Conservation (phyloP, 768 basidiomycete genomes). For the Serpula lacrymans region DNA sequence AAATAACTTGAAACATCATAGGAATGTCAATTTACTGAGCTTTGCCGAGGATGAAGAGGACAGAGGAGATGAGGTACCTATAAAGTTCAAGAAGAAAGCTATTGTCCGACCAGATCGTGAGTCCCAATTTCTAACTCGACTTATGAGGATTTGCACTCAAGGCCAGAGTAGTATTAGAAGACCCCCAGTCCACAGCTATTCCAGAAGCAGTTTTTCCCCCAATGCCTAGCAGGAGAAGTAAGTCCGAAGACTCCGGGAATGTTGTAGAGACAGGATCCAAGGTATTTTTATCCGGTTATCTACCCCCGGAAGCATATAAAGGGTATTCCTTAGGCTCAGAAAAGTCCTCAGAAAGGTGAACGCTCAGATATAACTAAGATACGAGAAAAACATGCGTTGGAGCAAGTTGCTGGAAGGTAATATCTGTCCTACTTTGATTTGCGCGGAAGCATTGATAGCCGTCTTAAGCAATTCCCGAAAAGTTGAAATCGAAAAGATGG, state of each 20-base stretch:
- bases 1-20: conserved; percentile 25
- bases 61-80: conserved; percentile 51
- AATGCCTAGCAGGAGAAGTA: conserved; percentile 2
- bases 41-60: conserved; percentile 75
- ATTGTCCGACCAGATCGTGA: conserved; percentile 82
- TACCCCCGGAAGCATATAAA: not conserved
- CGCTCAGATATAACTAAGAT: conserved; percentile 62
- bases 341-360: conserved; percentile 36
- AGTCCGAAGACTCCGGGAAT: conserved; percentile 2
- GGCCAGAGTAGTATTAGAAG: conserved; percentile 20
- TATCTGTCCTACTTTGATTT: conserved; percentile 12
- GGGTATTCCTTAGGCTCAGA: conserved; percentile 12
- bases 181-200: conserved; percentile 7
- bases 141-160: no score
- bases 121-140: conserved; percentile 27
- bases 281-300: conserved; percentile 7
- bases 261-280: conserved; percentile 10
- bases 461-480: conserved; percentile 63
- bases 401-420: conserved; percentile 63
- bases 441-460: not conserved
- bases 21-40: conserved; percentile 86
- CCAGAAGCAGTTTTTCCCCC: conserved; percentile 8
- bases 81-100: conserved; percentile 69
- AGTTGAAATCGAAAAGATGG: conserved; percentile 82
- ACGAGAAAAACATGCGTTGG: conserved; percentile 70